Evolutionary conservation across 2,329 filamentous ascomycete genomes (phyloP).

Genomic region (Magnaporthiopsis poae): DNA sequence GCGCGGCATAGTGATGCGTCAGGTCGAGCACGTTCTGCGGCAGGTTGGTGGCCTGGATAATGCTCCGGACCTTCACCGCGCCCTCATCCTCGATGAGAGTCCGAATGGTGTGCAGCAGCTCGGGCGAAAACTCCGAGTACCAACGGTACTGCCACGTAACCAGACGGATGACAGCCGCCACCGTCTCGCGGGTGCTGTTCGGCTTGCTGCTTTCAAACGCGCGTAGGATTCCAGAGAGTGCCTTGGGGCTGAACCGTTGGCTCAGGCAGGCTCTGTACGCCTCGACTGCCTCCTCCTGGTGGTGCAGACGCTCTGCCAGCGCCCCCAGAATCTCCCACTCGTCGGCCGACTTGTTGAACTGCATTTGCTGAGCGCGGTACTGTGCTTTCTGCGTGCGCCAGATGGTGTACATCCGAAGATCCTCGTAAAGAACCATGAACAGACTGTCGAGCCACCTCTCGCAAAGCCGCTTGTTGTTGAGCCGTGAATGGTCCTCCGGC

Average conservation of each 20-base stretch:
- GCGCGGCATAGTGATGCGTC: conserved; percentile 88
- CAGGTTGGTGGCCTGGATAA: conserved; percentile 89
- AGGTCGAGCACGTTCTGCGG: conserved; percentile 88
- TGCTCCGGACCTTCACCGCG: conserved; percentile 91
- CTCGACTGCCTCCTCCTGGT: conserved; percentile 82
- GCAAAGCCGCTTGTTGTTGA: conserved; percentile 93
- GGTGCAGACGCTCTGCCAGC: conserved; percentile 83
- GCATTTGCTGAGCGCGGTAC: conserved; percentile 81
- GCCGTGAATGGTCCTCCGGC: conserved; percentile 66
- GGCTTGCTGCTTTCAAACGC: conserved; percentile 57
- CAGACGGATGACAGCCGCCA: conserved; percentile 77
- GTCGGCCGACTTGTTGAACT: conserved; percentile 92
- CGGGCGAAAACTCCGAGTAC: conserved; percentile 98
- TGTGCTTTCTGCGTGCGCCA: conserved; percentile 98
- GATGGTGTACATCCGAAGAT: conserved; percentile 95
- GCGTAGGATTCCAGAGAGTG: conserved; percentile 73
- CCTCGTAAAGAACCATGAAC: conserved; percentile 98
- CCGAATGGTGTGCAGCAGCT: conserved; percentile 76
- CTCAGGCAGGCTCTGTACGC: conserved; percentile 82
- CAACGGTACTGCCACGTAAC: conserved; percentile 98
- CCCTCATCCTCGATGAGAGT: conserved; percentile 95
- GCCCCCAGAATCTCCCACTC: conserved; percentile 98
- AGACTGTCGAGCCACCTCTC: conserved; percentile 97
- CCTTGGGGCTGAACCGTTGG: conserved; percentile 86
- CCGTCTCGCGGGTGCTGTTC: conserved; percentile 69